Conservation (phyloP, 2,329 filamentous ascomycete genomes). For the Lizonia empirigonia region DNA sequence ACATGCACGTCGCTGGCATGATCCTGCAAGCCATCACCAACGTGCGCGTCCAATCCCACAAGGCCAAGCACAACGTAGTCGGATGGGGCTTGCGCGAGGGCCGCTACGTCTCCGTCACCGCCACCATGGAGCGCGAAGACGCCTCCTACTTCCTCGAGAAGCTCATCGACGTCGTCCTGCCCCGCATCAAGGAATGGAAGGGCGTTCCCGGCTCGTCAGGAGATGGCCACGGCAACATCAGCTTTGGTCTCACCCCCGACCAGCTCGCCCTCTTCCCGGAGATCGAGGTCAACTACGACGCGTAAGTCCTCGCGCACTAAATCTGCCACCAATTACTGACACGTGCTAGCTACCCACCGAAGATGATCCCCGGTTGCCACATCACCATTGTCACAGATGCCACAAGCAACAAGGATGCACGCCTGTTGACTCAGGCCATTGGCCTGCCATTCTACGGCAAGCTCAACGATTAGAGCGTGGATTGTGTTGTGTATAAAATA, state of each 20-base stretch:
- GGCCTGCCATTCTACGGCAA: constrained; percentile 86
- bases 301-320: constrained; percentile 62
- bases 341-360: constrained; percentile 61
- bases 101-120: constrained; percentile 76
- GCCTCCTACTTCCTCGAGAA: constrained; percentile 93
- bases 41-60: constrained; percentile 71
- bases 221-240: constrained; percentile 86
- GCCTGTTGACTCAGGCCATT: constrained; percentile 72
- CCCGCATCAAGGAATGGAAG: constrained; percentile 94
- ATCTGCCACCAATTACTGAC: constrained; percentile 6
- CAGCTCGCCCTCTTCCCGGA: constrained; percentile 88
- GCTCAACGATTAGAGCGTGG: constrained; percentile 48
- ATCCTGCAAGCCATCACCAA: constrained; percentile 86
- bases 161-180: constrained; percentile 85
- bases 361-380: constrained; percentile 84
- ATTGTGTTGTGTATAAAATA: constrained; percentile 25
- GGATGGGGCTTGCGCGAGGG: constrained; percentile 77
- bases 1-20: constrained; percentile 82
- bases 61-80: constrained; percentile 70
- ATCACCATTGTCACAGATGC: constrained; percentile 85
- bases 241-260: constrained; percentile 77
- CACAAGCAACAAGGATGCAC: constrained; percentile 81
- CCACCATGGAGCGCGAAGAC: constrained; percentile 75
- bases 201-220: constrained; percentile 79
- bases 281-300: constrained; percentile 90